Evolutionary conservation across 441 rosid genomes (phyloP), one percentile per base, ranked within the genome.

Genomic region (Macaranga tanarius): DNA sequence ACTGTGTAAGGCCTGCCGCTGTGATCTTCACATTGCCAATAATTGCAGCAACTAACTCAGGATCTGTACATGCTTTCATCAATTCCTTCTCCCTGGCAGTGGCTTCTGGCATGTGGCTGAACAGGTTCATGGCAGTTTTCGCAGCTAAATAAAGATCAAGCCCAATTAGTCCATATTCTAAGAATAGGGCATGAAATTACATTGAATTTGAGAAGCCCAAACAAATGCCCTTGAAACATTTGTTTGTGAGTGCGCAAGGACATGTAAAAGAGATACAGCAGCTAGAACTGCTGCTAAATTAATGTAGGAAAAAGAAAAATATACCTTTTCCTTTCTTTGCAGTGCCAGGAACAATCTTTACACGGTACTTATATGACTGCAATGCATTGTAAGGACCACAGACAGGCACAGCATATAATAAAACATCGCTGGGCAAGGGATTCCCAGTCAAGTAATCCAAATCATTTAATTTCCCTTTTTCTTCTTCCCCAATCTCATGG

Each of bases 31-130:
- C 95, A 73, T 90, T 96, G 72, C 97, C 97, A 0, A 96, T 77
- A n/a, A 93, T 90, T 13, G 96, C 91, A 22, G 98, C 97, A 13
- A 93, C 90, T 72, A 93, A 86, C 87, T 96, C 97, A 0, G 97
- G 93, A 75, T 93, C 99, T 0, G 96, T 87, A 72, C 97, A 93
- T 1, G 96, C 98, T 77, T 96, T 96, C 96, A 92, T 93, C 83
- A 93, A 82, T 81, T 93, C 98, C 84, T 92, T 93, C 89, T 96
- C 98, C 70, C 98, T 89, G 19, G 44, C 79, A 17, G 91, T 79
- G 34, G 96, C 93, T 63, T 96, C 98, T 0, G 84, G 69, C 91
- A 86, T 89, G 79, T 96, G 98, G 79, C 90, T 84, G 69, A 96
- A 92, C 80, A 96, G 82, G 84, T 88, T 92, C 97, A 89, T 87